A percentile compares a stretch with the other conserved stretches of the same genome.
Conservation (phyloP, 495 filamentous ascomycete genomes). For the Talaromyces proteolyticus region DNA sequence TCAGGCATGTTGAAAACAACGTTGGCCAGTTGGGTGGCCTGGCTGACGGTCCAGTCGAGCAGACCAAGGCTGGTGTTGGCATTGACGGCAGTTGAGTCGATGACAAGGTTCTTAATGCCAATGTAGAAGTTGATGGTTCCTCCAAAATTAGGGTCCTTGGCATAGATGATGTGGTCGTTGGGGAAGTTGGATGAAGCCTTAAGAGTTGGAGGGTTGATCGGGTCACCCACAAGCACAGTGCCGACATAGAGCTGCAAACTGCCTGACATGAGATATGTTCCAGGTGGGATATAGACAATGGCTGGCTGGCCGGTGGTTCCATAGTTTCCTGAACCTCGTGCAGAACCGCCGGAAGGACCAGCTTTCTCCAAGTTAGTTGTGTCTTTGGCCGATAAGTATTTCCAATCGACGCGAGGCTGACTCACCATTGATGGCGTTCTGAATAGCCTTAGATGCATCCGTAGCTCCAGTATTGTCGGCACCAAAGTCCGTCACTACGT, state of each 20-base stretch:
- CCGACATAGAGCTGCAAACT: constrained; percentile 35
- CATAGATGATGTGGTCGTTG: constrained; percentile 26
- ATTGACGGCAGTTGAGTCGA: constrained; percentile 28
- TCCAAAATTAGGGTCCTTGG: constrained; percentile 25
- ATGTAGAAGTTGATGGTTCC: constrained; percentile 36
- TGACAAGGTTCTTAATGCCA: constrained; percentile 33
- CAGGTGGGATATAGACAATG: constrained; percentile 42
- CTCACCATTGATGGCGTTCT: constrained; percentile 24
- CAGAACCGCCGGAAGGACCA: constrained; percentile 18
- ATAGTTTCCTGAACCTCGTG: constrained; percentile 19
- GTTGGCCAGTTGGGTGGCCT: constrained; percentile 70
- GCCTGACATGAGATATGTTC: constrained; percentile 33
- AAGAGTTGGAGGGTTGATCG: constrained; percentile 27
- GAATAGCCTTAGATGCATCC: constrained; percentile 20
- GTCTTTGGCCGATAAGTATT: no score
- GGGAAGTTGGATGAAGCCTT: constrained; percentile 25
- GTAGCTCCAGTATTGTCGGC: constrained; percentile 24
- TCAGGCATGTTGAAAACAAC: constrained; percentile 62
- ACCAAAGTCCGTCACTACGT: constrained; percentile 25
- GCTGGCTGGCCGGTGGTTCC: constrained; percentile 45
- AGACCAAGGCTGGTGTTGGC: constrained; percentile 19
- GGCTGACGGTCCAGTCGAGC: constrained; percentile 59
- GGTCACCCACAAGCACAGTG: constrained; percentile 40
- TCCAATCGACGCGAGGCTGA: no score
- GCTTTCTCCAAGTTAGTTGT: no score